These are phyloP conservation scores for Trametes meyenii DNA, from an alignment of 768 basidiomycete species.

Conservation along the genomic window DNA sequence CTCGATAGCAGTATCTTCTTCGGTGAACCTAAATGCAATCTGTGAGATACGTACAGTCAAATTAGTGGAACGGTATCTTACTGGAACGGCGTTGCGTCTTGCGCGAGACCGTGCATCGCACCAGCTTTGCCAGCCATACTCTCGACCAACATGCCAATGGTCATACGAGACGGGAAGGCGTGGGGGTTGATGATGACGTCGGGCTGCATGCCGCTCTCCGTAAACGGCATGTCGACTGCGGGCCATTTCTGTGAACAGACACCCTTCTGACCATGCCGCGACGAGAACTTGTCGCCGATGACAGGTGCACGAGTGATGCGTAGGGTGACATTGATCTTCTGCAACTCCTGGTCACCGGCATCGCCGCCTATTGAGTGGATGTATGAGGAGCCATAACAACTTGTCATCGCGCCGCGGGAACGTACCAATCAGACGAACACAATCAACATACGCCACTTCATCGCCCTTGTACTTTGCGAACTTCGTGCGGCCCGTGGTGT, in stretches of 20 bases:
- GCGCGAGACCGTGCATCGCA: slow-evolving; percentile 96
- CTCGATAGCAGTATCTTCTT: slow-evolving; percentile 95
- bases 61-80: slow-evolving; percentile 41
- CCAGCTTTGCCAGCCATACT: slow-evolving; percentile 99
- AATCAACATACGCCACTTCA: slow-evolving; percentile 86
- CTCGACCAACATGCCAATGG: slow-evolving; percentile 99
- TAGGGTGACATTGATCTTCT: slow-evolving; percentile 92
- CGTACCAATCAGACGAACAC: slow-evolving; percentile 87
- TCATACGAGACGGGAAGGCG: slow-evolving; percentile 99
- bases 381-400: neutral
- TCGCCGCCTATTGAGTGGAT: slow-evolving; percentile 64
- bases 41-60: slow-evolving; percentile 1
- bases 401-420: neutral
- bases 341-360: slow-evolving; percentile 82
- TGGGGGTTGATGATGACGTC: slow-evolving; percentile 99
- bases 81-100: slow-evolving; percentile 99
- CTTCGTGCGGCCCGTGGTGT: slow-evolving; percentile 77
- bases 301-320: slow-evolving; percentile 94
- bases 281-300: slow-evolving; percentile 99
- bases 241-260: slow-evolving; percentile 99
- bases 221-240: slow-evolving; percentile 97
- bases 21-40: slow-evolving; percentile 73
- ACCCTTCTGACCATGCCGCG: slow-evolving; percentile 98
- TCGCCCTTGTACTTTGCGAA: slow-evolving; percentile 97
- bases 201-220: slow-evolving; percentile 97